Percentiles rank a stretch among this genome's conserved stretches.
Evolutionary conservation across 2,329 filamentous ascomycete genomes (phyloP).

Genomic region (Lasiodiplodia sp.): DNA sequence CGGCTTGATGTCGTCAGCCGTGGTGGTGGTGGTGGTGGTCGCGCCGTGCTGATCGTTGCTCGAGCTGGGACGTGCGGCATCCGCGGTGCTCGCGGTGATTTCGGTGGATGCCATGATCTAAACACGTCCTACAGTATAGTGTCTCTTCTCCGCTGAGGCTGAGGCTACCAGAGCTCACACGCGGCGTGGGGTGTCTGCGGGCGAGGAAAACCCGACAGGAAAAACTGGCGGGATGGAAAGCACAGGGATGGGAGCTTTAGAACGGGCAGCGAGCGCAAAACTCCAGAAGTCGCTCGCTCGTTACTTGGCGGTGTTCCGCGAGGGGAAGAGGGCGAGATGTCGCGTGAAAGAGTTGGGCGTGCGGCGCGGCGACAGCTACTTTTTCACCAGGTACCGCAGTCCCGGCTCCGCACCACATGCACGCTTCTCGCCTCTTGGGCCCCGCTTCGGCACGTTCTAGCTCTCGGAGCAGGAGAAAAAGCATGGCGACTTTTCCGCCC

Average conservation of each 20-base stretch:
- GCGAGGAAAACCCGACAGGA: not conserved
- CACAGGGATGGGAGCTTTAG: conserved; percentile 56
- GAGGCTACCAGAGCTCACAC: not conserved
- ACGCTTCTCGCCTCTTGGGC: not conserved
- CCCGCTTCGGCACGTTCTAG: not conserved
- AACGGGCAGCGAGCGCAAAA: conserved; percentile 61
- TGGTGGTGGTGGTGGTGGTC: not conserved
- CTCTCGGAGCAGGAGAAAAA: conserved; percentile 13
- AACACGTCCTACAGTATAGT: not conserved
- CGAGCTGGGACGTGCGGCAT: not conserved
- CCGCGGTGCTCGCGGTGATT: not conserved
- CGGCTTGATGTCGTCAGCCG: conserved; percentile 2
- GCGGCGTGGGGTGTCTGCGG: too few species aligned
- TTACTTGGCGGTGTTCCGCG: conserved; percentile 4
- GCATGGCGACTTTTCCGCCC: conserved; percentile 24
- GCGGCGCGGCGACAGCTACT: not conserved
- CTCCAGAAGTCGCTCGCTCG: conserved; percentile 63
- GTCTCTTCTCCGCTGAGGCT: not conserved
- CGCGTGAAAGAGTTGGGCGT: not conserved
- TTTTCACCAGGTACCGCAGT: not conserved
- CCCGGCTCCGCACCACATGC: not conserved
- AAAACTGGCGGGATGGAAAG: not conserved
- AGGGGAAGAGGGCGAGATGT: not conserved
- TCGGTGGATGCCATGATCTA: conserved; percentile 4
- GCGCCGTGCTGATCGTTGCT: not conserved